Conservation (phyloP, 2,329 filamentous ascomycete species). For the Aspergillus tubingensis region DNA sequence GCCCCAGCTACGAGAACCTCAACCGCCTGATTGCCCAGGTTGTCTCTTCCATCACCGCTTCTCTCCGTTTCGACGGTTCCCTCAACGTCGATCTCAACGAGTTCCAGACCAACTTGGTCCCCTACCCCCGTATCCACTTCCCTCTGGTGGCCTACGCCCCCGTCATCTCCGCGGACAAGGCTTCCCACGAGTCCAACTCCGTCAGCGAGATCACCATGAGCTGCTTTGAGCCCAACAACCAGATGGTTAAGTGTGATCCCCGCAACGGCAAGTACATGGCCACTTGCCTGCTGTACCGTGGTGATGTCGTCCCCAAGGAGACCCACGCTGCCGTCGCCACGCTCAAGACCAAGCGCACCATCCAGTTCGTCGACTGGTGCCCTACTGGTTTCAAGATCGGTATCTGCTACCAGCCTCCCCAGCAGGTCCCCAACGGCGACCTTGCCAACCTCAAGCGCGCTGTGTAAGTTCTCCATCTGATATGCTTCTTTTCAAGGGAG, state of each 20-base stretch:
- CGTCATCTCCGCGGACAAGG: conserved; percentile 92
- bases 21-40: conserved; percentile 99
- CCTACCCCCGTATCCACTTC: conserved; percentile 99
- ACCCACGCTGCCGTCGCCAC: conserved; percentile 88
- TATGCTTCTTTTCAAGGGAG: not conserved
- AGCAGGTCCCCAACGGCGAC: conserved; percentile 95
- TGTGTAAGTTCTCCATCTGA: conserved; percentile 67
- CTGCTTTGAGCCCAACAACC: conserved; percentile 99
- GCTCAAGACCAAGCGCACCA: conserved; percentile 98
- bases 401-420: conserved; percentile 98
- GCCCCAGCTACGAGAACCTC: conserved; percentile 97
- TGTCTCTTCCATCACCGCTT: conserved; percentile 97
- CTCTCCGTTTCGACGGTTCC: conserved; percentile 96
- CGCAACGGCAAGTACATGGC: conserved; percentile 99
- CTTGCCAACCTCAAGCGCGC: conserved; percentile 97
- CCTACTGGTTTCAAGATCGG: conserved; percentile 99
- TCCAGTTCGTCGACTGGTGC: conserved; percentile 99
- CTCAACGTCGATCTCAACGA: conserved; percentile 99
- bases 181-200: conserved; percentile 95
- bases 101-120: conserved; percentile 99
- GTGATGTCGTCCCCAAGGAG: conserved; percentile 96
- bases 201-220: conserved; percentile 98
- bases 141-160: conserved; percentile 95
- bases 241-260: conserved; percentile 99
- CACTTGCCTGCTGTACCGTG: conserved; percentile 95